phyloP scores from a whole-genome alignment of 108 stramenopile species.

The Nitzschia inconspicua region DNA sequence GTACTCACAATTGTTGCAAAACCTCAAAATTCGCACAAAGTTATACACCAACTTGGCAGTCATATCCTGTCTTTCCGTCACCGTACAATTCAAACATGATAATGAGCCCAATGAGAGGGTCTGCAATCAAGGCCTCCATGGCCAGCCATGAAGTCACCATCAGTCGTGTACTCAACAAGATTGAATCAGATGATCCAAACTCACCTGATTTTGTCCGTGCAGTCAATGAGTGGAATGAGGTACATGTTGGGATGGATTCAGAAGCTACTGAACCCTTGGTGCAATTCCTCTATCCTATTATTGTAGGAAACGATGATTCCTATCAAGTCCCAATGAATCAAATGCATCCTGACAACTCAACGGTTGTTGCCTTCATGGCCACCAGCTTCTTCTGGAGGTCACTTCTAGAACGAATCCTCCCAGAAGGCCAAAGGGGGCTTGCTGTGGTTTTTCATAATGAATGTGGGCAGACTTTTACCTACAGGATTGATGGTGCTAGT shows the following conservation, averaged over 20 bases:
- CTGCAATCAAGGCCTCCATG: too few relatives aligned
- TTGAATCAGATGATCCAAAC: conserved; percentile 3
- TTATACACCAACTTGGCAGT: too few relatives aligned
- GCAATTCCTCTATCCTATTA: conserved; percentile 19
- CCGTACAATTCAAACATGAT: too few relatives aligned
- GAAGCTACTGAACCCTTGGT: conserved; percentile 21
- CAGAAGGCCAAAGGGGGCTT: conserved; percentile 21
- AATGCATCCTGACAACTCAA: neutral
- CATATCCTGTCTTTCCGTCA: too few relatives aligned
- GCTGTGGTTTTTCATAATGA: conserved; percentile 36
- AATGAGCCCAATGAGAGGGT: too few relatives aligned
- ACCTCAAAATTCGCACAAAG: too few relatives aligned
- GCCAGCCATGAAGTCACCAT: neutral
- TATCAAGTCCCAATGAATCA: neutral
- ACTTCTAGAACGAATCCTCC: neutral
- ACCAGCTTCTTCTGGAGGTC: conserved; percentile 40
- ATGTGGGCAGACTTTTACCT: conserved; percentile 31
- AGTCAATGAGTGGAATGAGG: conserved; percentile 1
- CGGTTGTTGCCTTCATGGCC: neutral
- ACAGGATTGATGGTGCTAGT: conserved; percentile 30
- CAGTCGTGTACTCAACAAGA: conserved; percentile 1
- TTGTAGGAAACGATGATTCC: conserved; percentile 5
- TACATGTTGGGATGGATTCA: neutral
- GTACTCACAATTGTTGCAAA: too few relatives aligned
- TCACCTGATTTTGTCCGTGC: neutral